Percentiles rank a stretch among this genome's conserved stretches.
Conservation (phyloP, 208 protist genomes). For the Jaenimonas drosophilae region DNA sequence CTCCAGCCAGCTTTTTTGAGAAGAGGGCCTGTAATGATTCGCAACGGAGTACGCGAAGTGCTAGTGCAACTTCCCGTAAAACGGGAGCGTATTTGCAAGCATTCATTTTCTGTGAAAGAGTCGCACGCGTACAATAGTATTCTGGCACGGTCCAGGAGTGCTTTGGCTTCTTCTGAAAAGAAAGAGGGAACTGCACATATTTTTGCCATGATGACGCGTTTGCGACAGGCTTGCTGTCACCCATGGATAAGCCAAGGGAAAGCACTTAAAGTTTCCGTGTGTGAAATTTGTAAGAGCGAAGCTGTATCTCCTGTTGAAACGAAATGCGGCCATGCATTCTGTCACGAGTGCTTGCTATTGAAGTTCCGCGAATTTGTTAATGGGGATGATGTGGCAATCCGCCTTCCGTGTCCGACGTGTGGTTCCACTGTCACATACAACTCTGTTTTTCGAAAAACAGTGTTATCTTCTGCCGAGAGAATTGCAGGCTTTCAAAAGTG, state of each 20-base stretch:
- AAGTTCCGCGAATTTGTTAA: constrained; percentile 70
- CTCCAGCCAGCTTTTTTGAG: constrained; percentile 85
- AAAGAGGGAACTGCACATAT: constrained; percentile 79
- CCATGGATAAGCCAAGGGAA: constrained; percentile 73
- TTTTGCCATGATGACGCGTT: constrained; percentile 91
- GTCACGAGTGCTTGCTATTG: constrained; percentile 72
- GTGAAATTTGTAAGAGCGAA: constrained; percentile 73
- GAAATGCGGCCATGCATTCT: constrained; percentile 84
- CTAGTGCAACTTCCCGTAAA: constrained; percentile 78
- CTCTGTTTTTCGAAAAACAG: constrained; percentile 48
- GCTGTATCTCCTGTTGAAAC: constrained; percentile 29
- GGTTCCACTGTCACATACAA: constrained; percentile 26
- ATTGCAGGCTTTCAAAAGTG: constrained; percentile 63
- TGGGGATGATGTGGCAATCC: constrained; percentile 49
- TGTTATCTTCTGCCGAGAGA: constrained; percentile 43
- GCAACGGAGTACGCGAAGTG: constrained; percentile 67
- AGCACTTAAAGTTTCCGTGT: constrained; percentile 51
- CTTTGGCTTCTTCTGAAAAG: constrained; percentile 44
- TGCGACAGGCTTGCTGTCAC: constrained; percentile 90
- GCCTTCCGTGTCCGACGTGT: constrained; percentile 59
- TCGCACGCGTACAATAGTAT: constrained; percentile 84
- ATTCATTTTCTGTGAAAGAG: constrained; percentile 63
- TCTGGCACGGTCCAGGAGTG: constrained; percentile 58
- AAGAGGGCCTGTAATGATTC: constrained; percentile 79
- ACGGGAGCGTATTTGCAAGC: constrained; percentile 47